Base-by-base conservation (phyloP, 768 basidiomycete species). In the Exsudoporus frostii region DNA sequence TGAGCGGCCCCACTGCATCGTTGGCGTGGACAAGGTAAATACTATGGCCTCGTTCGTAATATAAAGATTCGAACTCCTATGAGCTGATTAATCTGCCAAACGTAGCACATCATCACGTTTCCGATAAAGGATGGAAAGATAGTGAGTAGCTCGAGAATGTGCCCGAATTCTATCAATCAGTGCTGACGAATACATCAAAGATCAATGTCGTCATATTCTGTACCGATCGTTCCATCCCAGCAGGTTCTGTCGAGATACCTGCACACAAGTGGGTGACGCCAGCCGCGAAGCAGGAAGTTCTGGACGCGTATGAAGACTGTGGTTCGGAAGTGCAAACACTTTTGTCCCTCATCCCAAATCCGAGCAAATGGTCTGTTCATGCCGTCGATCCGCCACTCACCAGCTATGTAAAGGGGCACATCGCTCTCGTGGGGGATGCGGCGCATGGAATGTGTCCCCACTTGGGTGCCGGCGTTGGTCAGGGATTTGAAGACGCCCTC, bases 391-490 rank as follows among this genome's bases (percentile, higher is more conserved):
- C 79, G 1, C 76, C 75, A 6, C 68, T 84, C 19, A 47, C 69
- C 17, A 73, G 61, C 14, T 84, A 71, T 57, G 70, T 77, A 27
- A 72, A 68, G 22, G 76, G 74, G 1, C 71, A 70, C n/a, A 68
- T 81, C 9, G 81, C 75, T 4, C 69, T 84, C 20, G 68, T 81
- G 25, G 82, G 81, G 6, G 82, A 84, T 62, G 76, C 82, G 17
- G 82, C 82, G 9, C 83, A 84, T 58, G 80, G 70, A 0, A 83
- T 83, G 82, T 58, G 76, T 32, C 82, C 84, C 1, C 81, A 84
- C 63, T 67, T 84, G 10, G 82, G 81, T 3, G 75, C 81, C 0
- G 83, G 83, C 2, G 80, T 79, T 8, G 79, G 82, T 8, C 83
- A 84, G 66, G 83, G 80, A 2, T 73, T 84, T 27, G 83, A 84